Base-by-base conservation (phyloP, 345 rosid species). In the Salix purpurea region DNA sequence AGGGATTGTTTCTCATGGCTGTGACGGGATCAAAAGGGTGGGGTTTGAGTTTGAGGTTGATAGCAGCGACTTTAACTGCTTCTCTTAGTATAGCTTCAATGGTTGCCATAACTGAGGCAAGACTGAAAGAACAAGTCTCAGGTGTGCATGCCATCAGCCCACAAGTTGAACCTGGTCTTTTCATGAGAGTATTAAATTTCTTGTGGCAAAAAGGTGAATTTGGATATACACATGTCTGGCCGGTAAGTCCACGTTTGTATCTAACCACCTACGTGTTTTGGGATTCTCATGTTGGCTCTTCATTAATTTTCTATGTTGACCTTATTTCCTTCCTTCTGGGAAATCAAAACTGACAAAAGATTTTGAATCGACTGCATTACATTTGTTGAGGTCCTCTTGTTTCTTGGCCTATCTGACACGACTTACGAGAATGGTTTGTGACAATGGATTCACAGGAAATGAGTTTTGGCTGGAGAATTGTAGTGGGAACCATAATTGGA, bases 221-320 rank as follows among this genome's bases (percentile, higher is more conserved):
- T 62, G 86, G 88, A 39, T 85, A 85, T 28, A 78, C 75, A 11
- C 86, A 74, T 71, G 81, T 78, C 67, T 83, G 86, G 88, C 88
- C 88, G 74, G 88, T 83, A 80, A 76, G 70, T 50, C 36, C 32
- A 8, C n/a, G 69, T n/a, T 28, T 46, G n/a, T 26, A 16, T 28
- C 21, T 37, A 4, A 14, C 23, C 15, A 19, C 46, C 11, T 28
- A 18, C 34, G 19, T 60, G 42, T 12, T 64, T 37, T 72, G 39
- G 39, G 67, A 12, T 48, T 56, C 21, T 36, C 21, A 15, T 19
- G 11, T 30, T 46, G 52, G 52, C 18, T 6, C 21, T 65, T 66
- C 16, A 11, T 30, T 46, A 48, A 5, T 42, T 44, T 11, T 23
- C 42, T 14, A 4, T 46, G 52, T 2, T 46, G 19, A 46, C 18